These are phyloP conservation scores for Brasenia schreberi DNA, from an alignment of 164 flowering plant species.

Conservation along the genomic window DNA sequence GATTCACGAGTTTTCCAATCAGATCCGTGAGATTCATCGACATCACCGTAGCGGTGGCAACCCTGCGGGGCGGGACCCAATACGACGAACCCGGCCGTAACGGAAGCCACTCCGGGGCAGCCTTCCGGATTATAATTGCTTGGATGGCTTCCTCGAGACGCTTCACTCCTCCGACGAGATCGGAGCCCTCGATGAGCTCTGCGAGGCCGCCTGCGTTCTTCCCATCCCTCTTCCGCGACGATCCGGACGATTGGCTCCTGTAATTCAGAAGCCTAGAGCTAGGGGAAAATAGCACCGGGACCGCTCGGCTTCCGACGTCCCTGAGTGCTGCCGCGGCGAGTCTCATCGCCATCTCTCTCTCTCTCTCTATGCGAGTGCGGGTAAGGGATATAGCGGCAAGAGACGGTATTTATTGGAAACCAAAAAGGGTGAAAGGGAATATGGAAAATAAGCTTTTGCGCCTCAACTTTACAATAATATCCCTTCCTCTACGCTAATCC, in stretches of 20 bases:
- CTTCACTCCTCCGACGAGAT: constrained; percentile 8
- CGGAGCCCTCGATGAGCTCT: constrained; percentile 1
- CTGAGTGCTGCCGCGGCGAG: neutral
- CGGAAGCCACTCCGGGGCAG: constrained; percentile 81
- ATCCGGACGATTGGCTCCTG: neutral
- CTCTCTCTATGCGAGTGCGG: neutral
- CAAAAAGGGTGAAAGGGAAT: no score
- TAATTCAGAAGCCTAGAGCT: neutral
- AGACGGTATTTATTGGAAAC: no score
- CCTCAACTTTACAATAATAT: no score
- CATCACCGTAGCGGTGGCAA: neutral
- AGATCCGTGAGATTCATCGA: constrained; percentile 23
- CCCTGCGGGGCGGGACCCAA: constrained; percentile 57
- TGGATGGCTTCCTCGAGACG: constrained; percentile 61
- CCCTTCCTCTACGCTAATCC: no score
- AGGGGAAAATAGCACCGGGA: neutral
- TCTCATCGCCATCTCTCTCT: neutral
- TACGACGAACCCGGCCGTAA: constrained; percentile 70
- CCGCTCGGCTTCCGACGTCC: neutral
- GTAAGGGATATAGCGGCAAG: no score
- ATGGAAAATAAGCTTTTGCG: no score
- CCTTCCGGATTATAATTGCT: constrained; percentile 31
- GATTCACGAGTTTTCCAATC: constrained; percentile 30
- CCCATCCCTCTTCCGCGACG: neutral
- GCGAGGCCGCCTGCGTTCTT: neutral